Percentiles rank a stretch among this genome's conserved stretches.
Evolutionary conservation across 257 asterid genomes (phyloP).

Genomic region (Nicotiana noctiflora): DNA sequence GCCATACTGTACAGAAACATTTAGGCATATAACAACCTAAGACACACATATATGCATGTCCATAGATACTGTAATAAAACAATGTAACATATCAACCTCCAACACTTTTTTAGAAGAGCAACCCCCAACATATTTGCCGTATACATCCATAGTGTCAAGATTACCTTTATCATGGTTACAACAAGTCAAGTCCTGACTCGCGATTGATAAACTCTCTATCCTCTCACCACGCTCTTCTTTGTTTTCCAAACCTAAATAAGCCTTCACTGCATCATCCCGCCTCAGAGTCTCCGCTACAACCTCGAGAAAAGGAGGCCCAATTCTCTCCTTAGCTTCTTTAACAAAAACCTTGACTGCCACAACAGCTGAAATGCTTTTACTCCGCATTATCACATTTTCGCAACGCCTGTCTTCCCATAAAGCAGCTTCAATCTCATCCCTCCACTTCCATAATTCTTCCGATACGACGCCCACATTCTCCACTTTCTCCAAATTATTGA

Average conservation of each 20-base stretch:
- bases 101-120: too few relatives aligned
- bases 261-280: slow-evolving; percentile 30
- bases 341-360: slow-evolving; percentile 41
- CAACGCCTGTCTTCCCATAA: slow-evolving; percentile 38
- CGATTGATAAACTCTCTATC: too few relatives aligned
- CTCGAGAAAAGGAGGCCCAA: slow-evolving; percentile 73
- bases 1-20: background rate
- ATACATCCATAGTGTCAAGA: background rate
- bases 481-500: background rate
- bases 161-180: slow-evolving; percentile 24
- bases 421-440: slow-evolving; percentile 56
- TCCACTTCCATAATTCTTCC: slow-evolving; percentile 49
- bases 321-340: slow-evolving; percentile 44
- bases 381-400: slow-evolving; percentile 30
- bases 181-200: background rate
- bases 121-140: background rate
- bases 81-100: background rate
- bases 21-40: background rate
- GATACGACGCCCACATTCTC: background rate
- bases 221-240: background rate
- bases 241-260: slow-evolving; percentile 10
- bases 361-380: slow-evolving; percentile 31
- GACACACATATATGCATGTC: background rate
- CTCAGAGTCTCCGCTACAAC: slow-evolving; percentile 29
- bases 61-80: too few relatives aligned